Evolutionary conservation across 192 early-diverging fungal species (phyloP).

Genomic region (Entomortierella beljakovae): DNA sequence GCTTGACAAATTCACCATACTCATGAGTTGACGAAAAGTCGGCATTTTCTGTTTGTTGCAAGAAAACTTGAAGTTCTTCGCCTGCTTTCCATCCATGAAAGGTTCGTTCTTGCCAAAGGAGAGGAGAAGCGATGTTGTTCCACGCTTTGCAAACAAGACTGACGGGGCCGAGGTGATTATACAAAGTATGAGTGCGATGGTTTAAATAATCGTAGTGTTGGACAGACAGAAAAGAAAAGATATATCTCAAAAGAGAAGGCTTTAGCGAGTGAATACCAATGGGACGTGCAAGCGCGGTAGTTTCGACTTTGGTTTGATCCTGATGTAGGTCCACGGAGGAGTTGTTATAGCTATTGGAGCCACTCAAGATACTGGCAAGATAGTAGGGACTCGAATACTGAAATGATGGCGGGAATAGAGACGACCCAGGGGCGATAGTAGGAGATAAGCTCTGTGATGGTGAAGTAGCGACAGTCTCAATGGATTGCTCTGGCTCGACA

Average conservation of each 20-base stretch:
- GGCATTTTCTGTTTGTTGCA: constrained; percentile 47
- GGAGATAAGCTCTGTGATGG: constrained; percentile 8
- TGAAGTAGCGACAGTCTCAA: constrained; percentile 17
- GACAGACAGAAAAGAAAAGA: constrained; percentile 42
- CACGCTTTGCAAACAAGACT: constrained; percentile 46
- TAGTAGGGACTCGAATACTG: constrained; percentile 33
- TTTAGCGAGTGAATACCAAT: constrained; percentile 43
- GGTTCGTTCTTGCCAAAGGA: constrained; percentile 51
- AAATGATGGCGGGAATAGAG: constrained; percentile 6
- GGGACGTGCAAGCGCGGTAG: background rate
- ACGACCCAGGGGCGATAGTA: background rate
- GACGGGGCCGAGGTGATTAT: constrained; percentile 42
- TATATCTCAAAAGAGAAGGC: constrained; percentile 42
- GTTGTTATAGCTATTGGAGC: constrained; percentile 22
- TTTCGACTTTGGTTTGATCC: constrained; percentile 2
- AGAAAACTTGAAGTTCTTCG: constrained; percentile 49
- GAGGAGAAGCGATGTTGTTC: constrained; percentile 47
- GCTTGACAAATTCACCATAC: constrained; percentile 50
- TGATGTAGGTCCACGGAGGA: constrained; percentile 32
- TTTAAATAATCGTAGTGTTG: constrained; percentile 53
- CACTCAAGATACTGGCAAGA: constrained; percentile 14
- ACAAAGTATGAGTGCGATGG: constrained; percentile 48
- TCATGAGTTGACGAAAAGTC: constrained; percentile 55
- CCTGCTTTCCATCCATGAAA: constrained; percentile 55
- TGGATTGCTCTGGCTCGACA: constrained; percentile 29